Conservation (phyloP, 345 rosid species). For the Sisymbrium irio region DNA sequence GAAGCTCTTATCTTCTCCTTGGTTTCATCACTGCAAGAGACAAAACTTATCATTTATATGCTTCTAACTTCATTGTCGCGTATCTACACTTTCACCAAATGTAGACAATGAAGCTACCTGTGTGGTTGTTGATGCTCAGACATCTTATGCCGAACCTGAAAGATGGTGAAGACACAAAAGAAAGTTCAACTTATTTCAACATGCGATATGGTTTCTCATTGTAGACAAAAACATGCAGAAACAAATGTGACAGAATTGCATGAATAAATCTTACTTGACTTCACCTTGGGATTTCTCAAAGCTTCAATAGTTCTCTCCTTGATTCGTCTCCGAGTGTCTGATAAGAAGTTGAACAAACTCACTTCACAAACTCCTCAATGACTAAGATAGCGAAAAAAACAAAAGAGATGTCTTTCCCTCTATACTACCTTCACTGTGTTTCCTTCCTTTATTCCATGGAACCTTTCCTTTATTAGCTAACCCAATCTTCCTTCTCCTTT, state of each 20-base stretch:
- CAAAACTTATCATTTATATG: background rate
- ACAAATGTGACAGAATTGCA: constrained; percentile 14
- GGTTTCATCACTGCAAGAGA: constrained; percentile 58
- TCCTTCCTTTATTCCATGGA: constrained; percentile 85
- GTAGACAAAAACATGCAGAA: background rate
- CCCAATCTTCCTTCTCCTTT: constrained; percentile 61
- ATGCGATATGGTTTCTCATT: background rate
- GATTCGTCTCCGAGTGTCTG: constrained; percentile 75
- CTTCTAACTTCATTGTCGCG: background rate
- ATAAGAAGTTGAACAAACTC: constrained; percentile 25
- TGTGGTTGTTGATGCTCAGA: constrained; percentile 52
- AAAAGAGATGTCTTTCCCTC: background rate
- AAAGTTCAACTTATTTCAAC: background rate
- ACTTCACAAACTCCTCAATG: background rate
- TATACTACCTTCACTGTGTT: constrained; percentile 67
- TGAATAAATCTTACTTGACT: constrained; percentile 64
- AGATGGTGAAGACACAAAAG: background rate
- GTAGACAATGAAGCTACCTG: constrained; percentile 47
- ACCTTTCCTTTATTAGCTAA: constrained; percentile 74
- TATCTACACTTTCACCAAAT: background rate
- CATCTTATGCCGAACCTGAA: constrained; percentile 81
- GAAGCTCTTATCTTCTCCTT: constrained; percentile 70
- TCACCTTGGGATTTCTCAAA: constrained; percentile 92
- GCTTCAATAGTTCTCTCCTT: constrained; percentile 83
- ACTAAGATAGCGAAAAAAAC: background rate